Conservation (phyloP, 768 basidiomycete species). For the Neoboletus brunneissimus region DNA sequence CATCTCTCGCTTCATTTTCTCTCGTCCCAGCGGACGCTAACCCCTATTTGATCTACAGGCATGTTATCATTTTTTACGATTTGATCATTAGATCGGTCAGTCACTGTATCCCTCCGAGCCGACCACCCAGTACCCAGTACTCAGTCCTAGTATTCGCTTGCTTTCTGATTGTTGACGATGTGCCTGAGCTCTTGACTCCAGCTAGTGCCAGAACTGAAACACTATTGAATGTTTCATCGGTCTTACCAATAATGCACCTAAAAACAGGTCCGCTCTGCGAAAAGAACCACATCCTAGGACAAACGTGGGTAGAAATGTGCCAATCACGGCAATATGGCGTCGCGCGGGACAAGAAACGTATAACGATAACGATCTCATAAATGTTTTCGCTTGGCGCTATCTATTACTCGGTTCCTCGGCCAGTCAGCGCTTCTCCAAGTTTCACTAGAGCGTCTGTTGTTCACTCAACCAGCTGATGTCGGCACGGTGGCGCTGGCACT, state of each 20-base stretch:
- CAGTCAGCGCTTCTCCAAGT: neutral
- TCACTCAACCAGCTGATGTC: neutral
- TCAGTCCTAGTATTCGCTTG: neutral
- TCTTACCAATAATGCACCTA: neutral
- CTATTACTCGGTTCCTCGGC: constrained; percentile 3
- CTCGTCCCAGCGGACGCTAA: neutral
- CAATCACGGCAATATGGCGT: neutral
- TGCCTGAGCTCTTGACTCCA: neutral
- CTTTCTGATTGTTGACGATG: neutral
- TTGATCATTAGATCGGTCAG: neutral
- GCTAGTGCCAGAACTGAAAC: constrained; percentile 2
- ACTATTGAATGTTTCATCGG: neutral
- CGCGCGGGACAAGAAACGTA: too few relatives aligned
- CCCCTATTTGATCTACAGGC: neutral
- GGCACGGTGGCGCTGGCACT: neutral
- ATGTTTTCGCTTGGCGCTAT: constrained; percentile 2
- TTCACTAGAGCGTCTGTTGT: neutral
- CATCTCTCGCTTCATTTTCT: neutral
- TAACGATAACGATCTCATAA: constrained; percentile 1
- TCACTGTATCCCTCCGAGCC: too few relatives aligned
- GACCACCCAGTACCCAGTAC: too few relatives aligned
- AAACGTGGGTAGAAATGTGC: constrained; percentile 13
- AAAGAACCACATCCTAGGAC: constrained; percentile 7
- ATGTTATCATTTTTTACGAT: neutral
- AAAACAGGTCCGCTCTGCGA: constrained; percentile 3